Evolutionary conservation across 495 filamentous ascomycete genomes (phyloP), one percentile per base, ranked within the genome.

Genomic region (Aspergillus steynii): DNA sequence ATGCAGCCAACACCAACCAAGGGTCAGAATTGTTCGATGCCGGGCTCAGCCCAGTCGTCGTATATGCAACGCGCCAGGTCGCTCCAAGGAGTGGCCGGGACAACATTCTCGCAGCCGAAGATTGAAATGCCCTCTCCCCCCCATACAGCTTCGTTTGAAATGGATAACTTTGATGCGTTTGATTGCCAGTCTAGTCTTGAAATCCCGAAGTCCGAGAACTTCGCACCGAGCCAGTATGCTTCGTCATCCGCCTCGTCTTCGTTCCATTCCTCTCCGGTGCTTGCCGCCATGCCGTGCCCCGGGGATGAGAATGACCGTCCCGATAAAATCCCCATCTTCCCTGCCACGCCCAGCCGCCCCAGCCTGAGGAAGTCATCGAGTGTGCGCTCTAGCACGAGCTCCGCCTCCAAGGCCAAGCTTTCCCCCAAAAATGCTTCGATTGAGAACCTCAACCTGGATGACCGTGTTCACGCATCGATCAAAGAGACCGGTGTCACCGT

Each of bases 401-500:
- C 78, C n/a, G 63, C 71, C 37, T 61, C 58, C 12, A 72, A 77
- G 46, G 51, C 71, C 2, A 72, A 65, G 20, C 65, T 70, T 14
- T 74, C 80, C 46, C 73, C 74, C 4, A 67, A 72, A 29, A 61
- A 73, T 10, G 76, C 79, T 29, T 72, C 75, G 3, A 73, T 82
- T 26, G 65, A 77, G 20, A 80, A 81, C 26, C 68, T 77, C 31
- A 79, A 83, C 50, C 74, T 82, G 9, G 79, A 82, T 55, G 67
- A 68, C n/a, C 67, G 78, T 50, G 71, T 81, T 25, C 79, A 80
- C 55, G 81, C 81, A 20, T 82, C 81, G 10, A 78, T 84, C 57
- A 80, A 85, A 64, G 76, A 85, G 60, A 97, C 94, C 14, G 92
- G 93, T 37, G 88, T 99, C 52, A 90, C 89, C 1, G 76, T 86